Conservation (phyloP, 2,329 filamentous ascomycete species). For the Xylaria hypoxylon region DNA sequence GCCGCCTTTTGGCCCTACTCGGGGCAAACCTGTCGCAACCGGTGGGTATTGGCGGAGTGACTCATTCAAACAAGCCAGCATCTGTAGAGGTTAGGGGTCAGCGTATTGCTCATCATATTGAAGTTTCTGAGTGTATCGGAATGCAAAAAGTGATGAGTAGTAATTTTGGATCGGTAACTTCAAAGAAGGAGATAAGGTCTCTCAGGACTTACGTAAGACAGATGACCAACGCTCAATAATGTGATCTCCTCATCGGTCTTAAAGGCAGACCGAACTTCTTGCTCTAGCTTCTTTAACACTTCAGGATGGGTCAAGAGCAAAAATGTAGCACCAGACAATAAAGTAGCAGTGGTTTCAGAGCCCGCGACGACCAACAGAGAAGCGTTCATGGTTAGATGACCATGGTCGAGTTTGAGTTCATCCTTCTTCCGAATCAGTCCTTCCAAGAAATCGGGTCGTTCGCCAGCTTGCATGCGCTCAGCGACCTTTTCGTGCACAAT, state of each 20-base stretch:
- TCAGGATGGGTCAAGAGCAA: slow-evolving; percentile 54
- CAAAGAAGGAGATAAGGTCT: not conserved
- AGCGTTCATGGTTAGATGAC: slow-evolving; percentile 40
- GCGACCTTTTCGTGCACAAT: slow-evolving; percentile 44
- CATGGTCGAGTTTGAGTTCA: slow-evolving; percentile 35
- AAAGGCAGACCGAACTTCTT: slow-evolving; percentile 56
- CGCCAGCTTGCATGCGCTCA: slow-evolving; percentile 44
- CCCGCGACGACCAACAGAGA: slow-evolving; percentile 57
- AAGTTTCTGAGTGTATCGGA: not conserved
- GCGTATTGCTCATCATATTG: not conserved
- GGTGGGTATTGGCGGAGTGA: slow-evolving; percentile 56
- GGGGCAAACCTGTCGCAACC: slow-evolving; percentile 41
- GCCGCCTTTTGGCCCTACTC: slow-evolving; percentile 43
- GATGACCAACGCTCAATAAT: slow-evolving; percentile 48
- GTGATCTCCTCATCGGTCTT: slow-evolving; percentile 54
- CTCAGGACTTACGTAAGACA: slow-evolving; percentile 50
- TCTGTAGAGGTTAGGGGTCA: slow-evolving; percentile 31
- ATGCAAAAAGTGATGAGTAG: no score
- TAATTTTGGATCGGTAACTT: not conserved
- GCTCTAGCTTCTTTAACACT: slow-evolving; percentile 48
- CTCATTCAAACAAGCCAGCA: slow-evolving; percentile 58
- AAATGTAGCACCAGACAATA: slow-evolving; percentile 55
- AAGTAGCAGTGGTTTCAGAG: slow-evolving; percentile 63
- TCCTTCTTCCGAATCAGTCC: slow-evolving; percentile 49
- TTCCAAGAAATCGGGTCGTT: slow-evolving; percentile 51